Evolutionary conservation across 2,329 filamentous ascomycete genomes (phyloP).

Genomic region (Keithomyces neogunnii): DNA sequence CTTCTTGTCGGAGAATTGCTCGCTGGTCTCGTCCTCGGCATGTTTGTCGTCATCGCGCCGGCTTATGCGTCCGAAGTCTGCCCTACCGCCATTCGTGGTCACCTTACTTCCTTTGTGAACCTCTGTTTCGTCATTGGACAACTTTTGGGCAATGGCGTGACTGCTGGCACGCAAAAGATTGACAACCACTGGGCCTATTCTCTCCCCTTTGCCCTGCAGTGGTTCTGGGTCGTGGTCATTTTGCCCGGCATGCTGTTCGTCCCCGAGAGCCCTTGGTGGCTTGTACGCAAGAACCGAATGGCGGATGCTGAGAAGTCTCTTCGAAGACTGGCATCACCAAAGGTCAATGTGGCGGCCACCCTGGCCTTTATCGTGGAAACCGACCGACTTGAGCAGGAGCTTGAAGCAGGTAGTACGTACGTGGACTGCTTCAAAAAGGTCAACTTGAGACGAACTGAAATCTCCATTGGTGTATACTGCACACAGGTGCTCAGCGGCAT

Average conservation of each 20-base stretch:
- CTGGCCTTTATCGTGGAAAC: constrained; percentile 38
- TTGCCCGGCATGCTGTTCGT: constrained; percentile 32
- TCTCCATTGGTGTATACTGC: constrained; percentile 33
- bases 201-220: constrained; percentile 34
- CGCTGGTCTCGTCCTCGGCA: constrained; percentile 33
- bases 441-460: constrained; percentile 32
- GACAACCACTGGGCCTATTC: constrained; percentile 25
- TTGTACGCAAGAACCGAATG: constrained; percentile 32
- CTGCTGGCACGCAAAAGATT: constrained; percentile 20
- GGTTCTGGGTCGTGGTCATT: constrained; percentile 34
- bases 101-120: constrained; percentile 33
- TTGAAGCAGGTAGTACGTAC: constrained; percentile 24
- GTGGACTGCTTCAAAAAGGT: constrained; percentile 33
- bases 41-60: constrained; percentile 33
- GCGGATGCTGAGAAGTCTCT: constrained; percentile 35
- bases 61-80: constrained; percentile 37
- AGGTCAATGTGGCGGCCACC: constrained; percentile 28
- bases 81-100: constrained; percentile 30
- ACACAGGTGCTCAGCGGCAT: constrained; percentile 33
- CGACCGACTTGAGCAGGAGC: constrained; percentile 29
- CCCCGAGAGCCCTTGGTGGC: constrained; percentile 41
- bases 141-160: constrained; percentile 34
- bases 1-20: constrained; percentile 37
- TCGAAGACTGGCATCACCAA: constrained; percentile 36
- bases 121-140: constrained; percentile 38